phyloP scores from a whole-genome alignment of 148 eudicot species.

The Vaccinium myrtillus region DNA sequence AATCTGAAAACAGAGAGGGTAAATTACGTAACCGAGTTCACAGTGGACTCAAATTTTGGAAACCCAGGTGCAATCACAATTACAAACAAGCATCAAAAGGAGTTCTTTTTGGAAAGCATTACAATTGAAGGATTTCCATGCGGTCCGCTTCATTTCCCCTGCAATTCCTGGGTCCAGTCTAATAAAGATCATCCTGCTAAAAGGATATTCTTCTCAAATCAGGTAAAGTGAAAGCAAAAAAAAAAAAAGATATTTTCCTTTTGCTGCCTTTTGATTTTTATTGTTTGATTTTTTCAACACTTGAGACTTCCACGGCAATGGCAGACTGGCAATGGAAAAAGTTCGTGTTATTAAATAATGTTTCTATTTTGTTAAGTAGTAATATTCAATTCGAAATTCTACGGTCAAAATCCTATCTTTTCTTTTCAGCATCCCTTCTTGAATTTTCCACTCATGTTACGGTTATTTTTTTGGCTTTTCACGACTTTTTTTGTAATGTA shows the following conservation, averaged over 20 bases:
- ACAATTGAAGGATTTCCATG: conserved; percentile 82
- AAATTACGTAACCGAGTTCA: conserved; percentile 72
- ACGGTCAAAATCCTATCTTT: not conserved
- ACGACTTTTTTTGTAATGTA: no score
- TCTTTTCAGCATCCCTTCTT: not conserved
- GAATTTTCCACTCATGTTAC: not conserved
- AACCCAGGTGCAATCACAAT: conserved; percentile 77
- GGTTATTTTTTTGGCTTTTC: not conserved
- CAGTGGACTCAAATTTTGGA: conserved; percentile 79
- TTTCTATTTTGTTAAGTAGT: not conserved
- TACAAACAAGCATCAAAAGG: conserved; percentile 77
- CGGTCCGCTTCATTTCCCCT: conserved; percentile 91
- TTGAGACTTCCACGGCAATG: not conserved
- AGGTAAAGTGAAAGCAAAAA: conserved; percentile 40
- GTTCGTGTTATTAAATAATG: not conserved
- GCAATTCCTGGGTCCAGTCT: conserved; percentile 93
- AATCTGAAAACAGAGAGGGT: conserved; percentile 76
- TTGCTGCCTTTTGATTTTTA: not conserved
- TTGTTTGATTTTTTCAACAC: not conserved
- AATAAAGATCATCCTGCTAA: conserved; percentile 59
- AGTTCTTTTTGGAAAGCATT: conserved; percentile 75
- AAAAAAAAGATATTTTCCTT: not conserved
- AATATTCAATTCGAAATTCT: not conserved
- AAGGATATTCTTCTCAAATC: conserved; percentile 78
- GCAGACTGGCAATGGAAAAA: not conserved